Conservation (phyloP, 176 grass and related monocot species). For the Guadua angustifolia region DNA sequence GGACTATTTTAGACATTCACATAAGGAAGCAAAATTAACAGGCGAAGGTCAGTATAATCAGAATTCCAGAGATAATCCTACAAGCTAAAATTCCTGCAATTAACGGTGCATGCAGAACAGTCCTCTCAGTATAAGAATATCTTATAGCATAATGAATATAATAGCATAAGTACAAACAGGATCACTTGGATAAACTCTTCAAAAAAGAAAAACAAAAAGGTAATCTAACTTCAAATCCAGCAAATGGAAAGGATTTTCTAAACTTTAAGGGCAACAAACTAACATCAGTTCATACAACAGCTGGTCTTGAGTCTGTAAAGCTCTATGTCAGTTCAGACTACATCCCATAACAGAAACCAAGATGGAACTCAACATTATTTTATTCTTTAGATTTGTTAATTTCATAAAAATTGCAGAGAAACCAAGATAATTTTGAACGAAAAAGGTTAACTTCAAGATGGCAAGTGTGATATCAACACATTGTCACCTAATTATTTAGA, state of each 20-base stretch:
- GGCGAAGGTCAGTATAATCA: background rate
- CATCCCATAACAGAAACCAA: background rate
- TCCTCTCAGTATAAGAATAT: constrained; percentile 11
- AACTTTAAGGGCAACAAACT: constrained; percentile 6
- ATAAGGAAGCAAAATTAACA: constrained; percentile 22
- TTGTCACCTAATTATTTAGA: constrained; percentile 6
- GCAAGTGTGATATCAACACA: background rate
- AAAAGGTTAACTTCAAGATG: background rate
- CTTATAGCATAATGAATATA: constrained; percentile 4
- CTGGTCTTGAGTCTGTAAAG: background rate
- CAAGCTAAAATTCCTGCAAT: background rate
- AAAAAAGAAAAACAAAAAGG: background rate
- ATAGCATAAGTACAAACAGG: background rate
- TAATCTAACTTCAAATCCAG: constrained; percentile 4
- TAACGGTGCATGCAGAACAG: constrained; percentile 7
- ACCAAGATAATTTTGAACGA: background rate
- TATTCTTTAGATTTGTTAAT: background rate
- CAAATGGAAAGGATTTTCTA: constrained; percentile 12
- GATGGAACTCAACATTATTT: background rate
- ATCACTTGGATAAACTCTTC: constrained; percentile 3
- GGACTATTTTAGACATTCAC: background rate
- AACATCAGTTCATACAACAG: constrained; percentile 13
- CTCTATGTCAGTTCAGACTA: constrained; percentile 10
- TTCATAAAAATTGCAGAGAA: background rate
- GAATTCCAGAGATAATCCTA: background rate